Conservation (phyloP, 108 stramenopile genomes). For the Nitzschia sp. region DNA sequence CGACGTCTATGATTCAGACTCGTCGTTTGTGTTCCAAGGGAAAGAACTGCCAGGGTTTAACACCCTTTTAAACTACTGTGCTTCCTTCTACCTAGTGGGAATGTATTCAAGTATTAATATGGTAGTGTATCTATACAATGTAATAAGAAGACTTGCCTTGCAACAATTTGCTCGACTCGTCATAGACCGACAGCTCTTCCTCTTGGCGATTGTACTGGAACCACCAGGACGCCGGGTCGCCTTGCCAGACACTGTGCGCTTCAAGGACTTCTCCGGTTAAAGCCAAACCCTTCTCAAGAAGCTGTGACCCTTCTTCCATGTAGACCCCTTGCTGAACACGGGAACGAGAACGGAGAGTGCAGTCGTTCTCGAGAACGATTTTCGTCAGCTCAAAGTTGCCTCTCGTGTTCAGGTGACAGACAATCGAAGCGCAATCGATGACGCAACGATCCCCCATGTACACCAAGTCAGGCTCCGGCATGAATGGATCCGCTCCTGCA, state of each 20-base stretch:
- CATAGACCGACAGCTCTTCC: no score
- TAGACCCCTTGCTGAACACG: slow-evolving; percentile 44
- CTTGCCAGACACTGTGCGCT: slow-evolving; percentile 49
- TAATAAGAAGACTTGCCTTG: no score
- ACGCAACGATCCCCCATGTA: slow-evolving; percentile 48
- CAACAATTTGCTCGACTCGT: no score
- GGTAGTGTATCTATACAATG: no score
- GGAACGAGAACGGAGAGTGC: slow-evolving; percentile 37
- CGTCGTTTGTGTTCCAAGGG: no score
- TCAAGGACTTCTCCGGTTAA: slow-evolving; percentile 64
- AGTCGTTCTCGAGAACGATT: slow-evolving; percentile 33
- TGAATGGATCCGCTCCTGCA: slow-evolving; percentile 51
- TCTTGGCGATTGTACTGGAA: background rate
- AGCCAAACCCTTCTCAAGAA: slow-evolving; percentile 57
- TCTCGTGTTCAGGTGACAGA: slow-evolving; percentile 61
- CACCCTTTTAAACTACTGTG: no score
- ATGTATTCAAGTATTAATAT: no score
- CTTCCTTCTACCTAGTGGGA: no score
- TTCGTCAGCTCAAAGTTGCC: slow-evolving; percentile 52
- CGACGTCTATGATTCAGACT: no score
- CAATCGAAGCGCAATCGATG: slow-evolving; percentile 50
- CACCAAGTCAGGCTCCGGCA: slow-evolving; percentile 61
- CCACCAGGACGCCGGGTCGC: slow-evolving; percentile 36
- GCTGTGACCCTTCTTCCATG: slow-evolving; percentile 44
- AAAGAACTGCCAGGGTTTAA: no score